Percentiles rank a stretch among this genome's conserved stretches.
Conservation (phyloP, 225 moss, liverwort and hornwort genomes). For the Pseudisothecium myosuroides region DNA sequence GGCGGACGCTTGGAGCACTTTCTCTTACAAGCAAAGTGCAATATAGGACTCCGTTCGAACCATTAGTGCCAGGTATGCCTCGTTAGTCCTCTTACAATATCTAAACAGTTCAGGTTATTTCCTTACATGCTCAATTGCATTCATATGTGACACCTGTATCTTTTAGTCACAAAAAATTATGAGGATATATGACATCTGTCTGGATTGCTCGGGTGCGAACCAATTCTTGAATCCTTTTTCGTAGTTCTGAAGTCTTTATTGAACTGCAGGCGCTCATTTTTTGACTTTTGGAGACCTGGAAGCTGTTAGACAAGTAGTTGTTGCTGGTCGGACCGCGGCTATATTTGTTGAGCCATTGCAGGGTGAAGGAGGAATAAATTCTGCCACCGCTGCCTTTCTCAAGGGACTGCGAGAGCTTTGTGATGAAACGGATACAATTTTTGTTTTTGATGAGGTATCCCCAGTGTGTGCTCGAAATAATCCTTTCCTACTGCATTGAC, state of each 20-base stretch:
- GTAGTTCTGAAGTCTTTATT: background rate
- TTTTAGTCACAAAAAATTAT: background rate
- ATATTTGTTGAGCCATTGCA: conserved; percentile 82
- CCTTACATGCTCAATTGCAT: background rate
- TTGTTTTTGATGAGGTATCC: conserved; percentile 79
- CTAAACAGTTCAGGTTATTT: background rate
- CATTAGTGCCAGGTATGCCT: conserved; percentile 54
- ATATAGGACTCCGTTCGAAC: conserved; percentile 87
- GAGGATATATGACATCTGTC: background rate
- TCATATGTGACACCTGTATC: background rate
- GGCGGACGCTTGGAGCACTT: conserved; percentile 74
- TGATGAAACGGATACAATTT: conserved; percentile 59
- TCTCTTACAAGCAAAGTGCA: conserved; percentile 85
- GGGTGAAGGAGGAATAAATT: conserved; percentile 76
- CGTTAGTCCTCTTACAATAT: background rate
- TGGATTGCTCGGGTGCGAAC: background rate
- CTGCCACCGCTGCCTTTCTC: conserved; percentile 56
- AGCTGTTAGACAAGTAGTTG: conserved; percentile 21
- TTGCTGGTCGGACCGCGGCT: conserved; percentile 43
- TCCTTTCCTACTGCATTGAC: background rate
- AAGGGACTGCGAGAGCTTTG: conserved; percentile 71
- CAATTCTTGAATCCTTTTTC: background rate
- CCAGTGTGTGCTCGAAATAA: background rate
- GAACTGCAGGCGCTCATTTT: conserved; percentile 40
- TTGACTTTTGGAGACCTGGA: conserved; percentile 62